Conservation (phyloP, 2,329 filamentous ascomycete genomes). For the Botryotinia globosa region DNA sequence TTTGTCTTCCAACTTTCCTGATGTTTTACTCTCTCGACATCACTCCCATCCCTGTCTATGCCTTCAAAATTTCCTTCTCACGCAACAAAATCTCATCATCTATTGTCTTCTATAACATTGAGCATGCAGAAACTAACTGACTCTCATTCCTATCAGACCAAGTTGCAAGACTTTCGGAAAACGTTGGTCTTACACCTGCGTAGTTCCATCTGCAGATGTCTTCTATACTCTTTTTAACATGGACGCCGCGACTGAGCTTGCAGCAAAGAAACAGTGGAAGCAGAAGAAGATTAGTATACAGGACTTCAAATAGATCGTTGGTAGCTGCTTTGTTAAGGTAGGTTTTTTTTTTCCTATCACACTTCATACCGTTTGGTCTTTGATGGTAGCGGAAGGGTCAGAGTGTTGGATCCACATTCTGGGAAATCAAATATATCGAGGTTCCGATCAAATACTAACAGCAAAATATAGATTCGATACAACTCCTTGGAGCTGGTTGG, state of each 20-base stretch:
- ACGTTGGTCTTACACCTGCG: background rate
- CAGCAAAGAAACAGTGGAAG: background rate
- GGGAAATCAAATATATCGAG: background rate
- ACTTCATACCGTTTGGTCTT: background rate
- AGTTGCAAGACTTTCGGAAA: background rate
- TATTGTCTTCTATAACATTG: background rate
- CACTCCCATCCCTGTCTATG: background rate
- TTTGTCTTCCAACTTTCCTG: background rate
- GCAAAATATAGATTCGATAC: background rate
- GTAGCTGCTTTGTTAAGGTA: background rate
- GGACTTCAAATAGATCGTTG: background rate
- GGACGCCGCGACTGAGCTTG: background rate
- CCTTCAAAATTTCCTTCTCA: background rate
- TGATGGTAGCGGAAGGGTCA: background rate
- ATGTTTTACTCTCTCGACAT: background rate
- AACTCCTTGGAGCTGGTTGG: background rate
- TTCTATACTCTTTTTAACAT: background rate
- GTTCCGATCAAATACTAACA: background rate
- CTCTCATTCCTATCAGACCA: background rate
- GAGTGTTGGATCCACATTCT: background rate
- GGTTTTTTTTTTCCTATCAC: background rate
- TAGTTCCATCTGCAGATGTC: background rate
- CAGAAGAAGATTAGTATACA: background rate
- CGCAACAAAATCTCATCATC: background rate
- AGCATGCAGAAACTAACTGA: background rate